A percentile compares a stretch with the other conserved stretches of the same genome.
Conservation (phyloP, 2,329 filamentous ascomycete genomes). For the Ascosphaera pollenicola region DNA sequence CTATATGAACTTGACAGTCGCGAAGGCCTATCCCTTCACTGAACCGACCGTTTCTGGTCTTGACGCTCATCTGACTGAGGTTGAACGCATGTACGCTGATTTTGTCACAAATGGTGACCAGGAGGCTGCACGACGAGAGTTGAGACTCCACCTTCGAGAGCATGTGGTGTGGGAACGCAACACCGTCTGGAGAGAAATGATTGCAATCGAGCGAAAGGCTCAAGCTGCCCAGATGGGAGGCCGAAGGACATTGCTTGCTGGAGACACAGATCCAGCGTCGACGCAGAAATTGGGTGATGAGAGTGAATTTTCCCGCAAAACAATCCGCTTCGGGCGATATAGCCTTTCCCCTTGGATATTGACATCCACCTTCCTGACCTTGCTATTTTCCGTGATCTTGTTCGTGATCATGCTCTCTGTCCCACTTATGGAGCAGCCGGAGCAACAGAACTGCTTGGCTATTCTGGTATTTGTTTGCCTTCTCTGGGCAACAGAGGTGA, state of each 20-base stretch:
- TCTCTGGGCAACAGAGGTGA: constrained; percentile 92
- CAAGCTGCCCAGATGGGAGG: constrained; percentile 82
- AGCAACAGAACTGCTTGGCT: constrained; percentile 91
- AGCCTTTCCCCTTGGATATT: constrained; percentile 62
- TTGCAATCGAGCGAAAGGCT: constrained; percentile 85
- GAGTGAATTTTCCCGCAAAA: constrained; percentile 37
- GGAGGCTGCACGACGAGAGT: constrained; percentile 54
- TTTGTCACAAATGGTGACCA: constrained; percentile 67
- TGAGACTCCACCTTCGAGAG: constrained; percentile 76
- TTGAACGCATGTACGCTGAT: constrained; percentile 62
- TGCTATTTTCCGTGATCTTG: constrained; percentile 46
- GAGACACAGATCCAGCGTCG: constrained; percentile 43
- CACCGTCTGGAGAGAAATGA: constrained; percentile 97
- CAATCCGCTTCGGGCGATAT: constrained; percentile 60
- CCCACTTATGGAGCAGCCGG: constrained; percentile 64
- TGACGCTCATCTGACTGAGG: constrained; percentile 46
- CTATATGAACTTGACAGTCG: constrained; percentile 56
- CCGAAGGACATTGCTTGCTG: constrained; percentile 54
- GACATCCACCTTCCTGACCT: constrained; percentile 56
- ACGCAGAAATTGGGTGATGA: constrained; percentile 72
- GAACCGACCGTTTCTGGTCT: constrained; percentile 47
- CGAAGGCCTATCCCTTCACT: constrained; percentile 62
- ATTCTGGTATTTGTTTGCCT: constrained; percentile 85
- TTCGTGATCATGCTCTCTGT: constrained; percentile 55
- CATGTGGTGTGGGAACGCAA: constrained; percentile 99